These are phyloP conservation scores for Furcasterigmium sp. DNA, from an alignment of 2,329 filamentous ascomycete species.

Conservation along the genomic window DNA sequence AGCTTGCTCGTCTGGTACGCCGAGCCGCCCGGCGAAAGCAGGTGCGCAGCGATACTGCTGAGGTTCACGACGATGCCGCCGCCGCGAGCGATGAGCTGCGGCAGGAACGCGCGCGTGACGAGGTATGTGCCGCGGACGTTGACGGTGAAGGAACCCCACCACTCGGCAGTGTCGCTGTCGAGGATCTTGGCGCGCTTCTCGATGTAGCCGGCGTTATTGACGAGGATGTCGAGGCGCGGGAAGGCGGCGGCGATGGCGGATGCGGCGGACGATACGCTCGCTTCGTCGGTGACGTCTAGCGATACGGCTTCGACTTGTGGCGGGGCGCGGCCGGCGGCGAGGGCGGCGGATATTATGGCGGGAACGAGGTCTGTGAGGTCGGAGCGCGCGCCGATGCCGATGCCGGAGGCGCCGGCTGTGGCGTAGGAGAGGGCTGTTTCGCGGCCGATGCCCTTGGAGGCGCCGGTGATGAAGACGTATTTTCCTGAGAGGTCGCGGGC, in stretches of 20 bases:
- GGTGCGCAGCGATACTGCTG: slow-evolving; percentile 34
- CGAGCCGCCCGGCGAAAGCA: slow-evolving; percentile 25
- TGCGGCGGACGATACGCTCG: slow-evolving; percentile 24
- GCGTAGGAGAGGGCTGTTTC: slow-evolving; percentile 51
- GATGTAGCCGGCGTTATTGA: slow-evolving; percentile 39
- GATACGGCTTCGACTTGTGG: slow-evolving; percentile 36
- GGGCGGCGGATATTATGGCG: slow-evolving; percentile 27
- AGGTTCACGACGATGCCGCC: slow-evolving; percentile 38
- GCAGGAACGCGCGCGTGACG: slow-evolving; percentile 41
- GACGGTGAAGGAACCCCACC: slow-evolving; percentile 41
- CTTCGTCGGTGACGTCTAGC: slow-evolving; percentile 28
- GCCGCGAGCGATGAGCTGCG: slow-evolving; percentile 26
- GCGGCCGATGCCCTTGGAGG: slow-evolving; percentile 47
- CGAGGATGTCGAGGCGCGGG: slow-evolving; percentile 32
- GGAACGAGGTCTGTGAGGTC: slow-evolving; percentile 28
- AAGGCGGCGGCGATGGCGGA: slow-evolving; percentile 12
- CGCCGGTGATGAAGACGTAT: slow-evolving; percentile 47
- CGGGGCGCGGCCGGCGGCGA: slow-evolving; percentile 18
- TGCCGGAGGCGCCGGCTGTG: slow-evolving; percentile 42
- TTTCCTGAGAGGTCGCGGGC: slow-evolving; percentile 30
- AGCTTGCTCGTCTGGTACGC: slow-evolving; percentile 44
- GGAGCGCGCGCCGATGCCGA: slow-evolving; percentile 49
- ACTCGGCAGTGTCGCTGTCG: slow-evolving; percentile 34
- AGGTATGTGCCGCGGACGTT: slow-evolving; percentile 46
- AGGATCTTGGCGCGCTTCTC: slow-evolving; percentile 18